These are phyloP conservation scores for Glycyrrhiza uralensis DNA, from an alignment of 306 rosid genomes.

Conservation along the genomic window DNA sequence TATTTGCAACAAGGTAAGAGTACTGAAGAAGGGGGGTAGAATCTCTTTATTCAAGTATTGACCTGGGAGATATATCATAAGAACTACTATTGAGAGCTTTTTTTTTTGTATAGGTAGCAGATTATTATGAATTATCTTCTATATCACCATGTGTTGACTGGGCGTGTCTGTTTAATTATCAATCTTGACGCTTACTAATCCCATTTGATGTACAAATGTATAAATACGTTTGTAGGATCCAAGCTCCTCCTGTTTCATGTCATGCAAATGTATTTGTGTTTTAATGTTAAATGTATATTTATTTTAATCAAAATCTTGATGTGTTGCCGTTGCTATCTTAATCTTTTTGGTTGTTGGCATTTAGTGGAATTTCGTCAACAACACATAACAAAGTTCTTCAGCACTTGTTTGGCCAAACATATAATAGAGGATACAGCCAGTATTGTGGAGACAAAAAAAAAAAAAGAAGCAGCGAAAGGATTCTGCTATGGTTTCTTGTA, in stretches of 20 bases:
- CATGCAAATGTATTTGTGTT: constrained; percentile 33
- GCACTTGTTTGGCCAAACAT: background rate
- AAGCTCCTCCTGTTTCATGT: background rate
- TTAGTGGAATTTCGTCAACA: too few relatives aligned
- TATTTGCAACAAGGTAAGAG: constrained; percentile 27
- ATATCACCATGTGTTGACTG: too few relatives aligned
- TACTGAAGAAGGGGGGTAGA: constrained; percentile 49
- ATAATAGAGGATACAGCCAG: background rate
- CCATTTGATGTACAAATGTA: constrained; percentile 41
- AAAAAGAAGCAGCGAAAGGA: too few relatives aligned
- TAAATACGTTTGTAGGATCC: constrained; percentile 7
- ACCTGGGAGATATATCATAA: constrained; percentile 18
- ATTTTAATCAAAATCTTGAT: background rate
- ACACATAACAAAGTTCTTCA: background rate
- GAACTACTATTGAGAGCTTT: background rate
- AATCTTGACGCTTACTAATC: constrained; percentile 28
- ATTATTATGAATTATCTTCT: constrained; percentile 23
- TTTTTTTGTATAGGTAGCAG: constrained; percentile 29
- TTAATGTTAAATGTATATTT: background rate
- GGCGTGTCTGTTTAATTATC: too few relatives aligned
- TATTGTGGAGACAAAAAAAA: too few relatives aligned
- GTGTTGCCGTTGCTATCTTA: background rate
- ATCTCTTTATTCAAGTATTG: constrained; percentile 38
- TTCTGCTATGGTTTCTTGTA: background rate
- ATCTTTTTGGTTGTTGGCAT: too few relatives aligned